These are phyloP conservation scores for Cucumis melo DNA, from an alignment of 306 rosid species.

Conservation along the genomic window DNA sequence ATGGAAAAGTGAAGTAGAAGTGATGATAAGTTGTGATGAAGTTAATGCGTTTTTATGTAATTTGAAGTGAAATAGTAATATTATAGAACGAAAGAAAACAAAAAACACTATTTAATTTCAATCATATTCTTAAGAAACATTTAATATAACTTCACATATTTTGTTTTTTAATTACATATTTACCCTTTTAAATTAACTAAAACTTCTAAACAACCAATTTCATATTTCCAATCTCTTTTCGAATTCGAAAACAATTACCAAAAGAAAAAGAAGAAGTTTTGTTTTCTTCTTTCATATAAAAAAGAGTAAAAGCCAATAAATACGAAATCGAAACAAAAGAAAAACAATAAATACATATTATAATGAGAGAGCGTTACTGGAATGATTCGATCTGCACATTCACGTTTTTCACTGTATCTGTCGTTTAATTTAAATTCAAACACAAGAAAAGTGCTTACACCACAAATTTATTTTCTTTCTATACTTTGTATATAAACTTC, in stretches of 20 bases:
- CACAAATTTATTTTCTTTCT: not conserved
- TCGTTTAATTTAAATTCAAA: not conserved
- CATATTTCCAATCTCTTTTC: not conserved
- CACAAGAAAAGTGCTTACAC: not conserved
- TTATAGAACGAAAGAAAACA: too few relatives aligned
- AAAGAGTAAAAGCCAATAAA: not conserved
- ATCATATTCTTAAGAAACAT: too few relatives aligned
- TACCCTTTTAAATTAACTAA: not conserved
- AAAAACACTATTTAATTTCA: too few relatives aligned
- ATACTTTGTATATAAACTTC: not conserved
- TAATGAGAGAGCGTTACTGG: not conserved
- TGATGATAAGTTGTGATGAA: too few relatives aligned
- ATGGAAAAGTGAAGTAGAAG: too few relatives aligned
- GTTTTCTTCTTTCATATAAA: not conserved
- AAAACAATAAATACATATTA: not conserved
- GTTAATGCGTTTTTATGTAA: too few relatives aligned
- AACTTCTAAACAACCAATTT: not conserved
- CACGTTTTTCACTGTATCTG: not conserved
- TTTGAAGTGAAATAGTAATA: too few relatives aligned
- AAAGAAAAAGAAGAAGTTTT: too few relatives aligned
- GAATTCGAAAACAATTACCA: not conserved
- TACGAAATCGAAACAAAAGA: not conserved
- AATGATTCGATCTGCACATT: not conserved
- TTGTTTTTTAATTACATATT: not conserved
- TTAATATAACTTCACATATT: too few relatives aligned